Conservation (phyloP, 2,329 filamentous ascomycete genomes). For the Drechslerella dactyloides region DNA sequence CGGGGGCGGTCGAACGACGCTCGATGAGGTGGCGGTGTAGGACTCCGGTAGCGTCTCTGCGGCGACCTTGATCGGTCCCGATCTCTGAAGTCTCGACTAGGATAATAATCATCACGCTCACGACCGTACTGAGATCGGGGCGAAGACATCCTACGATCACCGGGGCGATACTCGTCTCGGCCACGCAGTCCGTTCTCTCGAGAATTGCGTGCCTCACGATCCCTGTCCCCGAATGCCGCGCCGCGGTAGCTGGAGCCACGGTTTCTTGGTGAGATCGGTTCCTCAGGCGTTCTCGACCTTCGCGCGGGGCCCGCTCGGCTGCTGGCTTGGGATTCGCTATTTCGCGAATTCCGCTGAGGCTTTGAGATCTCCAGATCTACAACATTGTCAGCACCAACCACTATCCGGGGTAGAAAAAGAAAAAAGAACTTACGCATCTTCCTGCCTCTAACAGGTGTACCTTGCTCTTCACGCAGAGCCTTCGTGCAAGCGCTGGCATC, state of each 20-base stretch:
- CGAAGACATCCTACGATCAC: conserved; percentile 55
- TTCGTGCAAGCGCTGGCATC: conserved; percentile 74
- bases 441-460: conserved; percentile 80
- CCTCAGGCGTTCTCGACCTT: conserved; percentile 58
- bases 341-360: conserved; percentile 78
- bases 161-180: conserved; percentile 69
- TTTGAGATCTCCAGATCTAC: conserved; percentile 89
- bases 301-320: conserved; percentile 56
- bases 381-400: conserved; percentile 37
- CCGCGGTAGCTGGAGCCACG: conserved; percentile 61
- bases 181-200: conserved; percentile 55
- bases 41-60: conserved; percentile 74
- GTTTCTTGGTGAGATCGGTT: conserved; percentile 52
- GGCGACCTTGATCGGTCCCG: conserved; percentile 76
- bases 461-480: conserved; percentile 80
- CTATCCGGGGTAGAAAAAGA: conserved; percentile 1
- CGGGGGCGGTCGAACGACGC: conserved; percentile 60
- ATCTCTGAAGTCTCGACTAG: conserved; percentile 71
- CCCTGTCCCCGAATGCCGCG: conserved; percentile 58
- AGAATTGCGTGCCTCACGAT: conserved; percentile 57
- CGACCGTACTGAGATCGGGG: conserved; percentile 69
- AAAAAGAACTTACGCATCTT: conserved; percentile 79
- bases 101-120: conserved; percentile 65
- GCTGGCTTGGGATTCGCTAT: conserved; percentile 61
- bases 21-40: conserved; percentile 33